Conservation (phyloP, 108 stramenopile genomes). For the Conticribra weissflogii region DNA sequence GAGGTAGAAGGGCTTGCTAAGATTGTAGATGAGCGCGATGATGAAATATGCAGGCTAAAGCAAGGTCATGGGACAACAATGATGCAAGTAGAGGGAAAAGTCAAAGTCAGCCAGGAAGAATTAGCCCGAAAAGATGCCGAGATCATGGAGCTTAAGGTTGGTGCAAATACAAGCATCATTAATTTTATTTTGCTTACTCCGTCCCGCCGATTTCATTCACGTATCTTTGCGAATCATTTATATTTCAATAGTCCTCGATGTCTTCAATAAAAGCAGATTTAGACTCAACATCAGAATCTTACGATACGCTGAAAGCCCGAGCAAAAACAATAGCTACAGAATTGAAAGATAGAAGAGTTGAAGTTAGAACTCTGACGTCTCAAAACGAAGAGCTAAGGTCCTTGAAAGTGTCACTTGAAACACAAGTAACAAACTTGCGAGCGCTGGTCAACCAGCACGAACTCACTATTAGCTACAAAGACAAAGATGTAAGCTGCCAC, state of each 20-base stretch:
- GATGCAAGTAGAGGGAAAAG: slow-evolving; percentile 42
- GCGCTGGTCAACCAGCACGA: slow-evolving; percentile 59
- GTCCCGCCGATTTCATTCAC: too few species aligned
- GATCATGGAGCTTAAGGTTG: slow-evolving; percentile 49
- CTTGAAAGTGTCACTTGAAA: slow-evolving; percentile 50
- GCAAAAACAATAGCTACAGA: slow-evolving; percentile 80
- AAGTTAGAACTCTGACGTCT: slow-evolving; percentile 65
- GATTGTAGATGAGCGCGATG: slow-evolving; percentile 57
- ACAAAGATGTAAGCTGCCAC: too few species aligned
- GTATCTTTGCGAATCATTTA: too few species aligned
- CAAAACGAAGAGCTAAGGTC: slow-evolving; percentile 56
- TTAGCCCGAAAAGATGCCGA: slow-evolving; percentile 39
- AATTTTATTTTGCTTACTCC: too few species aligned
- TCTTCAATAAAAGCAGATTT: slow-evolving; percentile 59
- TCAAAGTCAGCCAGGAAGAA: slow-evolving; percentile 42
- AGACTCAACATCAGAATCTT: slow-evolving; percentile 56
- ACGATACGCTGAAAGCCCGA: slow-evolving; percentile 70
- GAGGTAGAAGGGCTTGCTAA: slow-evolving; percentile 64
- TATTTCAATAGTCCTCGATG: slow-evolving; percentile 45
- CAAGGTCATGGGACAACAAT: slow-evolving; percentile 47
- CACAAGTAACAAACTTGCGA: slow-evolving; percentile 56
- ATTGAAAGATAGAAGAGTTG: slow-evolving; percentile 80
- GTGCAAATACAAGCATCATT: too few species aligned
- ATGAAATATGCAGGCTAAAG: slow-evolving; percentile 46
- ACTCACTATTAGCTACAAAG: slow-evolving; percentile 57